Evolutionary conservation across 148 eudicot species (phyloP).

Genomic region (Cornus controversa): DNA sequence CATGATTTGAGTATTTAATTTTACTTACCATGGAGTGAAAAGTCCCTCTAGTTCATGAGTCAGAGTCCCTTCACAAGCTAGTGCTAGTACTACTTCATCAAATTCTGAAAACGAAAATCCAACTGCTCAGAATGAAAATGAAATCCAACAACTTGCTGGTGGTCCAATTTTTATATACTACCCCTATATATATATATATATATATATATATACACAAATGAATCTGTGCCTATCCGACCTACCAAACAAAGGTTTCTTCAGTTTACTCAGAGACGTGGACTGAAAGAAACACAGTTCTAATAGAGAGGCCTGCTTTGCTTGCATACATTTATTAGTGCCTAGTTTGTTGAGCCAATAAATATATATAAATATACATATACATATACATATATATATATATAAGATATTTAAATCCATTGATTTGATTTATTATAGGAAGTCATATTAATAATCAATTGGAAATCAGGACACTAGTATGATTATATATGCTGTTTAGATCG

Average conservation of each 20-base stretch:
- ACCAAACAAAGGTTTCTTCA: not conserved
- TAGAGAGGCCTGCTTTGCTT: not conserved
- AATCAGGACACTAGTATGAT: not conserved
- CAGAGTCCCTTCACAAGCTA: not conserved
- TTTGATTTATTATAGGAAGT: too few species aligned
- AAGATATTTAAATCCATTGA: not conserved
- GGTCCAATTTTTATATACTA: not conserved
- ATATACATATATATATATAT: too few species aligned
- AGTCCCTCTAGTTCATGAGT: not conserved
- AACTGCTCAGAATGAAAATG: slow-evolving; percentile 15
- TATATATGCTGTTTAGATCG: not conserved
- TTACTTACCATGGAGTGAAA: not conserved
- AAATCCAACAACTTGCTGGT: not conserved
- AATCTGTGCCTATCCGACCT: not conserved
- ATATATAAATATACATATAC: too few species aligned
- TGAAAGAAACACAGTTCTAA: too few species aligned
- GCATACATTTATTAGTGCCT: not conserved
- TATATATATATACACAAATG: not conserved
- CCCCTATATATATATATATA: not conserved
- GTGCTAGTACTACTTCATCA: not conserved
- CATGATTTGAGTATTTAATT: too few species aligned
- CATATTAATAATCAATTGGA: not conserved
- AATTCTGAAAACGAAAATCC: slow-evolving; percentile 12
- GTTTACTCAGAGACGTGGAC: too few species aligned
- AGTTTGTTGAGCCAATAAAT: not conserved